phyloP scores from a whole-genome alignment of 495 filamentous ascomycete genomes.

The Lentithecium fluviatile region DNA sequence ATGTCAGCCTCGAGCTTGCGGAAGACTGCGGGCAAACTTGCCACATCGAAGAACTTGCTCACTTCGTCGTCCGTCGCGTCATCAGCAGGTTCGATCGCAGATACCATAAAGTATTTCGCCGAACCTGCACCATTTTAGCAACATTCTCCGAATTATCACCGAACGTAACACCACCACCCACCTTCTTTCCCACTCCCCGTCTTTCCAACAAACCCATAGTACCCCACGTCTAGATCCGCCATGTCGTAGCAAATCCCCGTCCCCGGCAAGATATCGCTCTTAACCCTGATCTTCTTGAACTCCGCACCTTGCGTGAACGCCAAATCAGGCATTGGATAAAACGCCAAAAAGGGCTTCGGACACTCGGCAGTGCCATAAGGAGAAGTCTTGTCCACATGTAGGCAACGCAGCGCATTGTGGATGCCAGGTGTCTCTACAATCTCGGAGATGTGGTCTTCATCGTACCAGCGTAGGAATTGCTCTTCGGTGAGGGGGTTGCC shows the following conservation, averaged over 20 bases:
- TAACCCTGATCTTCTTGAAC: constrained; percentile 36
- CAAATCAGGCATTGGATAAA: constrained; percentile 39
- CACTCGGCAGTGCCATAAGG: constrained; percentile 1
- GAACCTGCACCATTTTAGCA: constrained; percentile 8
- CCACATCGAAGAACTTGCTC: constrained; percentile 33
- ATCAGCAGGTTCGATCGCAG: constrained; percentile 28
- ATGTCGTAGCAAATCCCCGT: constrained; percentile 33
- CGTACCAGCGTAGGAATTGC: constrained; percentile 38
- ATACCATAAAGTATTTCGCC: constrained; percentile 22
- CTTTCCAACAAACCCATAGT: constrained; percentile 25
- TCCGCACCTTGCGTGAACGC: constrained; percentile 36
- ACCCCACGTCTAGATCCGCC: constrained; percentile 36
- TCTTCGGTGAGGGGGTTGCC: constrained; percentile 22
- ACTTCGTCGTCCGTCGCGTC: constrained; percentile 26
- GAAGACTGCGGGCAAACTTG: not conserved
- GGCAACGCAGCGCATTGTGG: constrained; percentile 35
- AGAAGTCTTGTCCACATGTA: constrained; percentile 24
- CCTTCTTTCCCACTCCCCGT: constrained; percentile 25
- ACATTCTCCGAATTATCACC: not conserved
- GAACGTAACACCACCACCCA: constrained; percentile 5
- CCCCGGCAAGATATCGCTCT: constrained; percentile 36
- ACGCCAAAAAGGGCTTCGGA: constrained; percentile 33
- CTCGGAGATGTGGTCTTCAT: constrained; percentile 40
- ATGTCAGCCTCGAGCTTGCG: not conserved
- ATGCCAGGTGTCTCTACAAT: constrained; percentile 38